These are phyloP conservation scores for Leptoxyphium fumago DNA, from an alignment of 2,329 filamentous ascomycete genomes.

Conservation along the genomic window DNA sequence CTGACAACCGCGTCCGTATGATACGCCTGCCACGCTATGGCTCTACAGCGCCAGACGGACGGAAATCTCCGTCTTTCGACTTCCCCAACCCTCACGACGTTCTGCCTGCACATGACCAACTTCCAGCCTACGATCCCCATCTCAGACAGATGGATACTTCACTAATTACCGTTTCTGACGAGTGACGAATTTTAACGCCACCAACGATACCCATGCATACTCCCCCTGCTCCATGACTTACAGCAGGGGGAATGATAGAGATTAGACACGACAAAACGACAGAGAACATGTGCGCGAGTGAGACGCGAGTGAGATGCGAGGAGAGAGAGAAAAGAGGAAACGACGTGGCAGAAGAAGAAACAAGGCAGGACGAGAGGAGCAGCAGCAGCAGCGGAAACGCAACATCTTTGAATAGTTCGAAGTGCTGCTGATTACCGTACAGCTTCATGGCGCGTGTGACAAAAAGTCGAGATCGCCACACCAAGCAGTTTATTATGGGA, in stretches of 20 bases:
- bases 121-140: conserved; percentile 18
- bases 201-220: conserved; percentile 17
- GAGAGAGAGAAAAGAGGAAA: too few relatives aligned
- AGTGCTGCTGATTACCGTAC: too few relatives aligned
- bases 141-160: conserved; percentile 5
- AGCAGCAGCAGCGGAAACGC: too few relatives aligned
- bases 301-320: too few relatives aligned
- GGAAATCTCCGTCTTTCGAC: conserved; percentile 19
- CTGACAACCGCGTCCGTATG: conserved; percentile 62
- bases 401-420: too few relatives aligned
- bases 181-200: conserved; percentile 12
- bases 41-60: conserved; percentile 14
- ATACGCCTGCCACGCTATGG: conserved; percentile 25
- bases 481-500: too few relatives aligned
- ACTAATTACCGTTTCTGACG: conserved; percentile 10
- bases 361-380: too few relatives aligned
- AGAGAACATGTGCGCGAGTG: too few relatives aligned
- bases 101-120: conserved; percentile 12
- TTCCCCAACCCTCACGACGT: conserved; percentile 6
- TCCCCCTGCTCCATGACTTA: conserved; percentile 10
- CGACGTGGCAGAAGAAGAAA: too few relatives aligned
- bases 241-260: conserved; percentile 17
- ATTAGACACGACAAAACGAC: conserved; percentile 1
- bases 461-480: too few relatives aligned
- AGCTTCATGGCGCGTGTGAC: too few relatives aligned